Base-by-base conservation (phyloP, 441 rosid species). In the Capsella rubella region DNA sequence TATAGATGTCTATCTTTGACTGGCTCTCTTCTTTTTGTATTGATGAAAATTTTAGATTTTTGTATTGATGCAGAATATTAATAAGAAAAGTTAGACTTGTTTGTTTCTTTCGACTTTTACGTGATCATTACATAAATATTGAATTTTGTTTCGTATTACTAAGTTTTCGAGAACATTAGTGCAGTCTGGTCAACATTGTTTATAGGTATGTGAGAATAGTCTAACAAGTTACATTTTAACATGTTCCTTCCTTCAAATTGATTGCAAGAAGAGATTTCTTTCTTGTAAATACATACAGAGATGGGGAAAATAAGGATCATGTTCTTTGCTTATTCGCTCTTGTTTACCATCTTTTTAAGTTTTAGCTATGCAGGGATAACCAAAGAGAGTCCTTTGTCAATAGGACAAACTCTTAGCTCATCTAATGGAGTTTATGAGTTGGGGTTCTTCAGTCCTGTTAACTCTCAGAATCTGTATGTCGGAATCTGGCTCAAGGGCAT, bases 391-490 rank as follows among this genome's bases (percentile, higher is more conserved):
- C 57, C 69, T 64, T 32, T 64, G 21, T 12, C 69, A 32, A 49
- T 47, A 47, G 57, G 46, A 18, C 3, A 79, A 58, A 80, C 83
- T n/a, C 18, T 84, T 16, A 57, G 77, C 21, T 80, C 87, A 6
- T 54, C 71, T 2, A 35, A 25, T 21, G 77, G 37, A 9, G 69
- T 12, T 57, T 82, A 75, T 68, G 85, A 80, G 28, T 81, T 82
- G 6, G 86, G 84, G n/a, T 74, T 77, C 53, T 70, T 77, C 8
- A 65, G 77, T 50, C 67, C 54, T 3, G 49, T 61, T 6, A 65
- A 40, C 31, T 65, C 82, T 0, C 55, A 11, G 1, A 57, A 39
- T 0, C 68, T 63, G 12, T 84, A 74, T 53, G 15, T 82, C 3
- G 86, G 86, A 68, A 84, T 84, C 37, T 56, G 62, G 62, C 34